Conservation (phyloP, 2,329 filamentous ascomycete genomes). For the Bimuria novae-zelandiae region DNA sequence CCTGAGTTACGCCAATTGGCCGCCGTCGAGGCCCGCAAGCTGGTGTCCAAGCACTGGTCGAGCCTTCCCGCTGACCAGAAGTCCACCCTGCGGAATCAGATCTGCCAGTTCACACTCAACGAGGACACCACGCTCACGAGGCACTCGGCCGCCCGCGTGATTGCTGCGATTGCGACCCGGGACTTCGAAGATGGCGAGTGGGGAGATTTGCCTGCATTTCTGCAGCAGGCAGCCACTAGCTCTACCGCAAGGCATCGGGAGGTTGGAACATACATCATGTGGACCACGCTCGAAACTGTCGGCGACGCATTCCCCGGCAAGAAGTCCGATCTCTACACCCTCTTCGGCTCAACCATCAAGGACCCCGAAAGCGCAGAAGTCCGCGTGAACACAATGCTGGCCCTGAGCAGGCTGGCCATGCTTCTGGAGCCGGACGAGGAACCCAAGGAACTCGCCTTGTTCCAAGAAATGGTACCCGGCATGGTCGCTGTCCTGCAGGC, state of each 20-base stretch:
- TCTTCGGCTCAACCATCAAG: slow-evolving; percentile 86
- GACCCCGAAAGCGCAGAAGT: slow-evolving; percentile 92
- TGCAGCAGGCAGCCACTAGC: slow-evolving; percentile 79
- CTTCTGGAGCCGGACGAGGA: slow-evolving; percentile 89
- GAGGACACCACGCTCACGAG: slow-evolving; percentile 78
- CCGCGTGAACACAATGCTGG: slow-evolving; percentile 90
- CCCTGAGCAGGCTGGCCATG: slow-evolving; percentile 84
- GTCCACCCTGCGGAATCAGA: slow-evolving; percentile 75
- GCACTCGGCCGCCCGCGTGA: slow-evolving; percentile 85
- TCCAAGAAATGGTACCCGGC: slow-evolving; percentile 79
- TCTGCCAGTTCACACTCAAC: slow-evolving; percentile 81
- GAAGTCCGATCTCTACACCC: slow-evolving; percentile 74
- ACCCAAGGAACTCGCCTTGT: slow-evolving; percentile 69
- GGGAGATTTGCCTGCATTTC: slow-evolving; percentile 76
- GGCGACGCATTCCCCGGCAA: slow-evolving; percentile 84
- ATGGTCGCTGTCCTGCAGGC: slow-evolving; percentile 91
- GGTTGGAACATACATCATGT: slow-evolving; percentile 91
- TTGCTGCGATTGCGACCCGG: slow-evolving; percentile 82
- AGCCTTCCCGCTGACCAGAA: slow-evolving; percentile 76
- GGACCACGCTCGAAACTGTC: slow-evolving; percentile 85
- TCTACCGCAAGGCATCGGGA: slow-evolving; percentile 78
- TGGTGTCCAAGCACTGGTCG: slow-evolving; percentile 86
- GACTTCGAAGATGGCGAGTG: slow-evolving; percentile 89
- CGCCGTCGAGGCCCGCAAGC: slow-evolving; percentile 83
- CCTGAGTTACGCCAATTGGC: slow-evolving; percentile 82